A percentile compares a stretch with the other conserved stretches of the same genome.
These are phyloP conservation scores for Penicillium angulare DNA, from an alignment of 495 filamentous ascomycete genomes.

Conservation along the genomic window DNA sequence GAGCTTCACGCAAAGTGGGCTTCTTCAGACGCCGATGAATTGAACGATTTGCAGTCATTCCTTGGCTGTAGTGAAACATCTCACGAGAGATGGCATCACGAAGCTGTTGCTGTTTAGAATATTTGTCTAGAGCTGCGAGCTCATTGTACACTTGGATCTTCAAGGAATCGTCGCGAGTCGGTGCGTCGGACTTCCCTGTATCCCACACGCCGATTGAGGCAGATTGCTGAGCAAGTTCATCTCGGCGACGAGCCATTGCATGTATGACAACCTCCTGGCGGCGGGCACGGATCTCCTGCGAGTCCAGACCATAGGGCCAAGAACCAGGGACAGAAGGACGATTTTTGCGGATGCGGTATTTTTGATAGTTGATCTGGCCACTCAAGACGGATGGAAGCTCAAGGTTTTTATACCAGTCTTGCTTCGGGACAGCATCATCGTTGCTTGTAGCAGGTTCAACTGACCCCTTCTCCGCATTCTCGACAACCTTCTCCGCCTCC, in stretches of 20 bases:
- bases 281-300: constrained; percentile 63
- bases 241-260: constrained; percentile 76
- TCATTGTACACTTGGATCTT: constrained; percentile 92
- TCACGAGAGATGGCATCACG: constrained; percentile 82
- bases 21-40: constrained; percentile 94
- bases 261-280: constrained; percentile 28
- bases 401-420: constrained; percentile 58
- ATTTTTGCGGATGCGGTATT: constrained; percentile 15
- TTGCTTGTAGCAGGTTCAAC: constrained; percentile 34
- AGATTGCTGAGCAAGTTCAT: constrained; percentile 75
- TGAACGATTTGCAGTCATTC: constrained; percentile 89
- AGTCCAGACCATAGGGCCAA: constrained; percentile 77
- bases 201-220: constrained; percentile 86
- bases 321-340: constrained; percentile 61
- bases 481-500: constrained; percentile 51
- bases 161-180: constrained; percentile 73
- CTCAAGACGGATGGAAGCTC: constrained; percentile 63
- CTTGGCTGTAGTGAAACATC: constrained; percentile 91
- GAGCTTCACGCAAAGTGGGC: constrained; percentile 89
- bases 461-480: constrained; percentile 43
- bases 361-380: constrained; percentile 20
- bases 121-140: constrained; percentile 78
- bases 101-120: constrained; percentile 80
- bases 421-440: constrained; percentile 25
- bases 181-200: constrained; percentile 62